A percentile compares a stretch with the other conserved stretches of the same genome.
Evolutionary conservation across 768 basidiomycete genomes (phyloP).

Genomic region (Stropharia rugosoannulata): DNA sequence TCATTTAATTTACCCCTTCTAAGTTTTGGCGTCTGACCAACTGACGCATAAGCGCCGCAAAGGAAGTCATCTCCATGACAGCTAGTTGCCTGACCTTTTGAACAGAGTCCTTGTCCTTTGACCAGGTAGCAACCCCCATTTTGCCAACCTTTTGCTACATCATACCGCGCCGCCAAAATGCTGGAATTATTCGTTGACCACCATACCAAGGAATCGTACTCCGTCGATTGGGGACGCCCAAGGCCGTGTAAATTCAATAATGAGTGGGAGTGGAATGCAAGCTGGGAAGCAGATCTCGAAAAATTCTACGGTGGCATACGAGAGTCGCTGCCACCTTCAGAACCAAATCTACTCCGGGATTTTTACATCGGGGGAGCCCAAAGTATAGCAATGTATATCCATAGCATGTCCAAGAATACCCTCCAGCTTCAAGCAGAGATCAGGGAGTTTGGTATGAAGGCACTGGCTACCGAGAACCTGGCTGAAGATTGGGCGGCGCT

Average conservation of each 20-base stretch:
- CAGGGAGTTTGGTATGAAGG: not conserved
- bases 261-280: constrained; percentile 11
- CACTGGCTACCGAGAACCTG: not conserved
- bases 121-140: too few relatives aligned
- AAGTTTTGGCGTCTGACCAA: too few relatives aligned
- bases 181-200: too few relatives aligned
- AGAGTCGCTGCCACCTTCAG: not conserved
- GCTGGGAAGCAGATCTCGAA: constrained; percentile 14
- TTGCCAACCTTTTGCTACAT: too few relatives aligned
- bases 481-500: constrained; percentile 1
- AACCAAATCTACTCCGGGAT: not conserved
- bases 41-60: too few relatives aligned
- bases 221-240: not conserved
- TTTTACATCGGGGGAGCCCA: not conserved
- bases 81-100: too few relatives aligned
- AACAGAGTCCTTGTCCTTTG: too few relatives aligned
- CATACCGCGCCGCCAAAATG: too few relatives aligned
- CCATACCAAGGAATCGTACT: too few relatives aligned
- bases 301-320: not conserved
- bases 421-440: constrained; percentile 4
- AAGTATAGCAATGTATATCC: not conserved
- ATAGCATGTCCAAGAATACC: not conserved
- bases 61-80: too few relatives aligned
- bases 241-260: constrained; percentile 10
- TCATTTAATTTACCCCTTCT: too few relatives aligned